Base-by-base conservation (phyloP, 2,329 filamentous ascomycete genomes). In the Penicillium sp. region DNA sequence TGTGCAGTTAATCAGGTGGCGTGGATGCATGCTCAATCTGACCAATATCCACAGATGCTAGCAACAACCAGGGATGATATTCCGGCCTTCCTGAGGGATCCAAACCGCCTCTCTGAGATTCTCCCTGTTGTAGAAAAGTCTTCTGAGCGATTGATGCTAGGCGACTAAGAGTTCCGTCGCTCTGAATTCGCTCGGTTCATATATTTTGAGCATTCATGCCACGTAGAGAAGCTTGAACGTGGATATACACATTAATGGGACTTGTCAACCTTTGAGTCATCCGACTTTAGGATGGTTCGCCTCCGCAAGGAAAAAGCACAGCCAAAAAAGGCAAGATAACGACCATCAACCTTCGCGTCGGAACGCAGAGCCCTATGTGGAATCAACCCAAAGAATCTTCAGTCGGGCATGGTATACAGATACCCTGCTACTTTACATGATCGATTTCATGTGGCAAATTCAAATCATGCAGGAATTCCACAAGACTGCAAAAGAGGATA, bases 31-130 rank as follows among this genome's bases (percentile, higher is more conserved):
- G 11, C 18, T 11, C 14, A 10, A 19, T 28, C 33, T 55, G 18
- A 41, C 30, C 28, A 19, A 25, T 3, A 40, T 25, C 9, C 51
- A 50, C 51, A 78, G 73, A 73, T 70, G 58, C 68, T 83, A 30
- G 76, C 77, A 35, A 75, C 77, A 30, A 75, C 74, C 46, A 82
- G 86, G 3, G 86, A 92, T 61, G 89, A 91, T 64, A 79, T 90
- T 18, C 86, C 88, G 1, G 80, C 87, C 34, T 80, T 86, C 19
- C 76, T 95, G 72, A 79, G 90, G 60, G 89, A 96, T 69, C 80
- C 89, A 2, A 93, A 95, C 63, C 77, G 83, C 46, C 74, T 95
- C 35, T 82, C 82, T 12, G 80, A 84, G 25, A 64, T 89, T 35
- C 69, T 95, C 39, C 84, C 83, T 2, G 72, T 88, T 4, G 80